Evolutionary conservation across 176 grass and related monocot species (phyloP).

Genomic region (Pontederia crassipes): DNA sequence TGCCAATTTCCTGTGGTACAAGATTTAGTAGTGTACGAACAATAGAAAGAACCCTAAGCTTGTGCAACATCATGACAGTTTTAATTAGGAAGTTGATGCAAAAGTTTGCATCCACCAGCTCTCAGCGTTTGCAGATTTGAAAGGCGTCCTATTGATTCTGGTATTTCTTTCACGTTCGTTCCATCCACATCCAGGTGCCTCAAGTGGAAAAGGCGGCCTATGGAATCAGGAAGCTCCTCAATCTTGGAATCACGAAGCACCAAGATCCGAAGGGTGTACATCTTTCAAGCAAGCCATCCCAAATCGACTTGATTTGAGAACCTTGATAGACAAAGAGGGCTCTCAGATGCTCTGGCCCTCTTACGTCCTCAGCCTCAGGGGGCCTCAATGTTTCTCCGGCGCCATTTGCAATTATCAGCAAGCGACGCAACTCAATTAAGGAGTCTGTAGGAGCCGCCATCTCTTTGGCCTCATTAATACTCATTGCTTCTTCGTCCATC

Average conservation of each 20-base stretch:
- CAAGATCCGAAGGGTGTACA: slow-evolving; percentile 12
- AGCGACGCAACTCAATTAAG: too few species aligned
- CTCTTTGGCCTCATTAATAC: too few species aligned
- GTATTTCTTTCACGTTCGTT: slow-evolving; percentile 12
- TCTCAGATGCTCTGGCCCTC: too few species aligned
- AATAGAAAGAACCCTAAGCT: slow-evolving; percentile 19
- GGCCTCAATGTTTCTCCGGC: too few species aligned
- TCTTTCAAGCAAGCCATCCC: too few species aligned
- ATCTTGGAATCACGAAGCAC: not conserved
- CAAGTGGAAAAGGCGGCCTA: slow-evolving; percentile 20
- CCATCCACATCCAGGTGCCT: slow-evolving; percentile 14
- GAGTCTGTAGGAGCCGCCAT: too few species aligned
- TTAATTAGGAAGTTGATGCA: slow-evolving; percentile 15
- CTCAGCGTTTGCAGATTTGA: slow-evolving; percentile 26
- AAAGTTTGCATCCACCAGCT: not conserved
- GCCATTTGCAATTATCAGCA: too few species aligned
- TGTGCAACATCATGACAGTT: slow-evolving; percentile 9
- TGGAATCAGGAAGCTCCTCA: slow-evolving; percentile 9
- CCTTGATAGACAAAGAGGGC: too few species aligned
- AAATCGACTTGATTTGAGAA: too few species aligned
- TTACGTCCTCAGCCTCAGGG: too few species aligned
- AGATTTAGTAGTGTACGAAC: not conserved
- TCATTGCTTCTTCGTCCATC: too few species aligned
- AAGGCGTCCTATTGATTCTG: slow-evolving; percentile 13
- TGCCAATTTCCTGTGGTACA: slow-evolving; percentile 20